Base-by-base conservation (phyloP, 2,329 filamentous ascomycete genomes). In the Waltergamsia citrina region DNA sequence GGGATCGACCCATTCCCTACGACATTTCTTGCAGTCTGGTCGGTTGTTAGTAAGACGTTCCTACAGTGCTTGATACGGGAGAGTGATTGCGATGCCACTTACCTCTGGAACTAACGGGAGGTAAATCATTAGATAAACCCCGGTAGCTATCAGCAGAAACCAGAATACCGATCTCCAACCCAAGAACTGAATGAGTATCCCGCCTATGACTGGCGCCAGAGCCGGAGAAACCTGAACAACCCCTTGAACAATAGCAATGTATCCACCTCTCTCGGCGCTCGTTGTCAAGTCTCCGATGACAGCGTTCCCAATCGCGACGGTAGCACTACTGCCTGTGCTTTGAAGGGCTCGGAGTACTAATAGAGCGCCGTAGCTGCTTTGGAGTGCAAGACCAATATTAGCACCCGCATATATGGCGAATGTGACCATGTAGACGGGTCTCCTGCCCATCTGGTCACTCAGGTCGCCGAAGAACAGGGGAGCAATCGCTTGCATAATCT, bases 281-380 rank as follows among this genome's bases (percentile, higher is more conserved):
- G 71, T 74, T 1, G 65, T 63, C 8, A 77, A 54, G 41, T 81
- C 76, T 1, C 67, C 69, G 6, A 80, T 63, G 3, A 79, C 65
- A 0, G 65, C 75, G 25, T 41, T 48, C 6, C 47, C 46, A 16
- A 81, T 58, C 1, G 75, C 66, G 10, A 78, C 59, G 0, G 71
- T 75, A 1, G 67, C 67, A 34, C 63, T 68, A 41, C 62, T 68
- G 0, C 74, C 71, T 0, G 61, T 56, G 32, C 65, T 69, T 44
- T 74, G 69, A 16, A 72, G 29, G 35, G 58, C 59, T 0, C 70
- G 55, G n/a, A 74, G 47, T 3, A 68, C 52, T 28, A 74, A 36
- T 4, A 74, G 45, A 2, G 66, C 59, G 0, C 52, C 47, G 34
- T 63, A 67, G 39, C 46, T 59, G 35, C 56, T 50, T 40, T 66